Conservation (phyloP, 2,329 filamentous ascomycete species). For the Fusarium humuli region DNA sequence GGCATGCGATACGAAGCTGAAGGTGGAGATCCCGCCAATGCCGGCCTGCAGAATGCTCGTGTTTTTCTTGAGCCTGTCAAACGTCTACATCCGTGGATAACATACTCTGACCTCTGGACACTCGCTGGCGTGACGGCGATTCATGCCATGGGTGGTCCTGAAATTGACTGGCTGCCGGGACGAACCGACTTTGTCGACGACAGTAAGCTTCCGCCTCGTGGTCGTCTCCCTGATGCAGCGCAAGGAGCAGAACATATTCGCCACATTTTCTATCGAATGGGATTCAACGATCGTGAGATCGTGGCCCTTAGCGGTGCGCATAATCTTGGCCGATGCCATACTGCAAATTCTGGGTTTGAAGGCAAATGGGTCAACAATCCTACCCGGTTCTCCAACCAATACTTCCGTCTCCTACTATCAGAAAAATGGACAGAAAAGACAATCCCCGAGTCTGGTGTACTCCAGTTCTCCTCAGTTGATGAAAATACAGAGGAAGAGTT, state of each 20-base stretch:
- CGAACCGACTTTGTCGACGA: slow-evolving; percentile 12
- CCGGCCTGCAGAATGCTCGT: slow-evolving; percentile 14
- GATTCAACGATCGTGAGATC: slow-evolving; percentile 7
- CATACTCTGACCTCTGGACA: slow-evolving; percentile 14
- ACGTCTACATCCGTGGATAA: slow-evolving; percentile 10
- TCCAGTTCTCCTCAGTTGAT: slow-evolving; percentile 5
- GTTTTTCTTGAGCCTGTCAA: slow-evolving; percentile 12
- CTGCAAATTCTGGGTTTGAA: slow-evolving; percentile 14
- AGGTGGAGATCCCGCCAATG: slow-evolving; percentile 15
- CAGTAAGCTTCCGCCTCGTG: slow-evolving; percentile 14
- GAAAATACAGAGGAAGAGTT: slow-evolving; percentile 12
- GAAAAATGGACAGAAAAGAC: slow-evolving; percentile 8
- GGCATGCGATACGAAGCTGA: slow-evolving; percentile 19
- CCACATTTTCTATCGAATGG: slow-evolving; percentile 12
- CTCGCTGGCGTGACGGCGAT: slow-evolving; percentile 6
- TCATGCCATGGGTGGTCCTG: neutral
- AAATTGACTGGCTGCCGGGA: slow-evolving; percentile 3
- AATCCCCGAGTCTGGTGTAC: neutral
- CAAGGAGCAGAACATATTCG: slow-evolving; percentile 15
- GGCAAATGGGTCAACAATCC: slow-evolving; percentile 16
- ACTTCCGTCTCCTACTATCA: slow-evolving; percentile 9
- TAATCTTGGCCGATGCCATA: slow-evolving; percentile 9
- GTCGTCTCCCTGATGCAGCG: slow-evolving; percentile 9
- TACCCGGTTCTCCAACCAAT: slow-evolving; percentile 15
- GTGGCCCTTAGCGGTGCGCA: slow-evolving; percentile 13